Evolutionary conservation across 1,284 basidiomycete species (phyloP), one percentile per base, ranked within the genome.

Genomic region (Thelephora terrestris): DNA sequence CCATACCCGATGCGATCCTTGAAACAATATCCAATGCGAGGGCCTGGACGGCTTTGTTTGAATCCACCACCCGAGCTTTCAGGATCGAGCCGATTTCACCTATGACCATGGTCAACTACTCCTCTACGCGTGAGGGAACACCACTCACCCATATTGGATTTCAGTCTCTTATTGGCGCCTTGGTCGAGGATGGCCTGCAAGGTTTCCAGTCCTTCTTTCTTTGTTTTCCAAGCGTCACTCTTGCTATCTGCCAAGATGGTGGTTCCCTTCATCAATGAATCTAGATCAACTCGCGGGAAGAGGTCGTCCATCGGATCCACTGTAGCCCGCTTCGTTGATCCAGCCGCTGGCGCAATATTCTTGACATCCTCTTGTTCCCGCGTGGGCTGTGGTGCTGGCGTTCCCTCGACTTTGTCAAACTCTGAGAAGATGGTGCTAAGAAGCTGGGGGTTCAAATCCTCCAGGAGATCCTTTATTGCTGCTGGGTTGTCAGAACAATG

Each of bases 221-320:
- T 87, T 5, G 81, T 83, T 69, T 99, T 99, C 96, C 96, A 99
- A 0, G 91, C 84, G 57, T 98, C 96, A 56, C 81, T 91, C 67
- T 90, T 90, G 9, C 83, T 76, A 58, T 92, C 90, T 1, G 80
- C 71, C 24, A 94, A 67, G 43, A 98, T 85, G 1, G 81, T 80
- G 0, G 91, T 90, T n/a, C 85, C 81, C 52, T 87, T 85, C 35
- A 99, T 71, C 21, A 99, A 67, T 50, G 80, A 76, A 57, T 99
- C 95, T 43, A 99, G 72, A 57, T 99, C 95, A 25, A 97, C 89
- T 24, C 96, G 81, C 17, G 96, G 96, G 61, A 97, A 93, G 21
- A 99, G 74, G 49, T 97, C 92, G 59, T 98, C 96, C 54, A 96
- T 61, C 7, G 92, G 79, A 64, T 95, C 91, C 10, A 65, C 64